Percentiles rank a stretch among this genome's conserved stretches.
Conservation (phyloP, 768 basidiomycete species). For the Tephrocybe sp. region DNA sequence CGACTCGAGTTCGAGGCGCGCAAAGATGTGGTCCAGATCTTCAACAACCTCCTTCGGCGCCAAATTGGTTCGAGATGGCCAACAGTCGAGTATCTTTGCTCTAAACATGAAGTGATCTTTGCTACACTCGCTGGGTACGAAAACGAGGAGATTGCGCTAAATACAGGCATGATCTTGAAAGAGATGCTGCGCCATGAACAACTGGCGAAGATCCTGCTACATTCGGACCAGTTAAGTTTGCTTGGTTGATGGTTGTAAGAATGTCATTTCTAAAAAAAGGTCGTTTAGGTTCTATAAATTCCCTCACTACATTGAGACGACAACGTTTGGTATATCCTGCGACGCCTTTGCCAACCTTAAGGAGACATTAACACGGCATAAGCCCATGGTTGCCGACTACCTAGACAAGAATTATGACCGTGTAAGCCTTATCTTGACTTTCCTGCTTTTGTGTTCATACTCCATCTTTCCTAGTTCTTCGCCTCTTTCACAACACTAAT, state of each 20-base stretch:
- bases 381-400: slow-evolving; percentile 96
- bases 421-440: slow-evolving; percentile 42
- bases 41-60: slow-evolving; percentile 84
- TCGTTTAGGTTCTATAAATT: slow-evolving; percentile 86
- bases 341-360: slow-evolving; percentile 98
- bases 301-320: slow-evolving; percentile 94
- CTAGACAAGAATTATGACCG: slow-evolving; percentile 97
- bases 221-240: slow-evolving; percentile 85
- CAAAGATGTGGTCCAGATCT: slow-evolving; percentile 81
- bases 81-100: slow-evolving; percentile 91
- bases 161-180: slow-evolving; percentile 96
- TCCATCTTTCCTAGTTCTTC: slow-evolving; percentile 70
- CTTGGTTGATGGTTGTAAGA: not conserved
- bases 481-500: slow-evolving; percentile 91
- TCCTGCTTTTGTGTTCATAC: not conserved
- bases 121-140: slow-evolving; percentile 88
- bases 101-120: slow-evolving; percentile 73
- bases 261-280: not conserved
- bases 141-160: slow-evolving; percentile 94
- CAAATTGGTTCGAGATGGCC: slow-evolving; percentile 94
- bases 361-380: slow-evolving; percentile 95
- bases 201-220: slow-evolving; percentile 82
- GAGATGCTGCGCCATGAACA: slow-evolving; percentile 96
- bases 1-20: slow-evolving; percentile 94
- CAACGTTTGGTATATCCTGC: slow-evolving; percentile 97